Evolutionary conservation across 2,329 filamentous ascomycete genomes (phyloP), one percentile per base, ranked within the genome.

Genomic region (Hypoxylon sp.): DNA sequence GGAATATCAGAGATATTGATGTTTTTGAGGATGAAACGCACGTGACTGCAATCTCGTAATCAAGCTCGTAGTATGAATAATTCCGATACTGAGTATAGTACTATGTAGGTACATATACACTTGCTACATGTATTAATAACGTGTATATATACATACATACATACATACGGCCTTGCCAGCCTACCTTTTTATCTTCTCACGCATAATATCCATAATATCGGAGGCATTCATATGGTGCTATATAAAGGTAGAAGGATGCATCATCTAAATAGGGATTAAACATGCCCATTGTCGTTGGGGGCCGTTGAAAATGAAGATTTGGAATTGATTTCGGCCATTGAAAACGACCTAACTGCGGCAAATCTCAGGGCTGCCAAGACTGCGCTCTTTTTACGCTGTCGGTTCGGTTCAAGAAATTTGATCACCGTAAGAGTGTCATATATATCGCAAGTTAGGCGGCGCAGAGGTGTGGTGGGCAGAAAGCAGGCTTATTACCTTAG

Each of bases 301-400:
- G 24, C 17, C 14, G 26, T 26, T 42, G 19, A 51, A 46, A 42
- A 42, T 37, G 42, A 26, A 44, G 26, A 68, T 55, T 57, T 59
- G 56, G 55, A 67, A 70, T 67, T 52, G 24, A 55, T 56, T 37
- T 64, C 65, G 62, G 67, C 24, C 60, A 42, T 65, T 54, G 35
- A 44, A 62, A 64, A 58, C 46, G 29, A 5, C 50, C 48, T 50
- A 57, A 57, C 26, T 9, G 29, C 31, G 13, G 39, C 54, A 61
- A 67, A 70, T 51, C 37, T 37, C 54, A 46, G 56, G 42, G 17
- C 19, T 51, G 55, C 55, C 55, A 57, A 63, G 65, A 54, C 33
- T 46, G 22, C 51, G 44, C 10, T 37, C 33, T 54, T 33, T 33
- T 54, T 37, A 31, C 39, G 6, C 50, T 24, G 50, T 37, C 56